Base-by-base conservation (phyloP, 2,329 filamentous ascomycete species). In the Periconia macrospinosa region DNA sequence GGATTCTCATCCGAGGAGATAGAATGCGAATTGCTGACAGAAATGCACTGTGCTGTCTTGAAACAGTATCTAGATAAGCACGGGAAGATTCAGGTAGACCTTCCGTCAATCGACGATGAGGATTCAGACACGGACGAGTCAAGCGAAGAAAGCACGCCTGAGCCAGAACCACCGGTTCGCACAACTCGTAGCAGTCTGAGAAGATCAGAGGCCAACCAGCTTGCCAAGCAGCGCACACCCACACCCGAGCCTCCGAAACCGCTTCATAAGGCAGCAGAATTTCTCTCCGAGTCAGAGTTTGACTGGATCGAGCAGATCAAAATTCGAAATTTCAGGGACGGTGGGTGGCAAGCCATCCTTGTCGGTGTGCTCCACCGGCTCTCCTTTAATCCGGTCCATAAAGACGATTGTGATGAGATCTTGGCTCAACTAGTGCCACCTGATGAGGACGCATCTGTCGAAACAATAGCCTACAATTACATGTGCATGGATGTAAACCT, bases 301-400 rank as follows among this genome's bases (percentile, higher is more conserved):
- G 84, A 91, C 62, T 99, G 94, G 94, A 85, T 95, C 54, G 89
- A 95, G 49, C 84, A 90, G 57, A 79, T 97, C 19, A 86, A 87
- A 59, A 89, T 89, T 65, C 88, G 93, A 44, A 88, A 96, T 61
- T 96, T 97, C 70, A 81, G 85, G 58, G 84, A 93, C 43, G 94
- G 93, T 52, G 92, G 92, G 18, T 99, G 94, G 94, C 86, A 97
- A 73, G 75, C 91, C 56, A 93, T 97, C 58, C 83, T 97, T 67
- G 87, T 96, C 42, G 94, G 92, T 7, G 78, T 97, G 15, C 75
- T 99, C 15, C 82, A 96, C 71, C 92, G 95, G 62, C 78, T 97
- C 5, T 94, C 92, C 2, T 88, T 89, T 68, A 86, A 87, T 46
- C 86, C 89, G 45, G 81, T 86, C 10, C 83, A 88, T 52, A 84